Conservation (phyloP, 768 basidiomycete genomes). For the Paxillus involutus region DNA sequence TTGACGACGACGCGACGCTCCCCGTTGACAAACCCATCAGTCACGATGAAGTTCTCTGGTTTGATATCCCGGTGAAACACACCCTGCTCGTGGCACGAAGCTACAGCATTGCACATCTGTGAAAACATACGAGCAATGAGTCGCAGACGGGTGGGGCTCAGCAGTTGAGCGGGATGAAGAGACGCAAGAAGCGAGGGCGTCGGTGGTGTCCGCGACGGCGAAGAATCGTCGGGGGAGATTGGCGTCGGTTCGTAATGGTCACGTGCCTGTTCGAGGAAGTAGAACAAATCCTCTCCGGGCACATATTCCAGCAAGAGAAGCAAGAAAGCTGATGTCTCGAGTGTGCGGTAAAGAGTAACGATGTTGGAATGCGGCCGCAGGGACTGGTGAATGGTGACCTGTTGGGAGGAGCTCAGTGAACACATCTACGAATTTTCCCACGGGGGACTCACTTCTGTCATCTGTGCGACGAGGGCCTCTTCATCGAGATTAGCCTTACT, state of each 20-base stretch:
- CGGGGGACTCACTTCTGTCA: slow-evolving; percentile 70
- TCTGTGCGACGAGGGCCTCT: slow-evolving; percentile 84
- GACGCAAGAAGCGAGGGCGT: slow-evolving; percentile 91
- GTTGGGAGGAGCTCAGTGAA: slow-evolving; percentile 10
- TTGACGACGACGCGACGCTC: slow-evolving; percentile 95
- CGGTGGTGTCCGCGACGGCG: slow-evolving; percentile 74
- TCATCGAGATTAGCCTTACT: slow-evolving; percentile 92
- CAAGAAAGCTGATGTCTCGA: slow-evolving; percentile 89
- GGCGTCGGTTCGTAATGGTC: slow-evolving; percentile 72
- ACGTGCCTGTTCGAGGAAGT: slow-evolving; percentile 95
- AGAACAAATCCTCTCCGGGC: slow-evolving; percentile 96
- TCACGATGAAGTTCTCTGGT: slow-evolving; percentile 97
- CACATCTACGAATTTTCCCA: slow-evolving; percentile 6
- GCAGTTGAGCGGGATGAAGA: slow-evolving; percentile 73
- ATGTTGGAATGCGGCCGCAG: slow-evolving; percentile 89
- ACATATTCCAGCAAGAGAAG: slow-evolving; percentile 94
- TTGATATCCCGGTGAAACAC: slow-evolving; percentile 99
- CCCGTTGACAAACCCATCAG: slow-evolving; percentile 66
- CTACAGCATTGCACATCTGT: slow-evolving; percentile 99
- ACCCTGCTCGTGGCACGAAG: slow-evolving; percentile 85
- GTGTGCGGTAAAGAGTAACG: slow-evolving; percentile 89
- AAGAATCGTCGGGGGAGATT: slow-evolving; percentile 15
- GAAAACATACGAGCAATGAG: slow-evolving; percentile 97
- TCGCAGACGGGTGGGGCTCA: slow-evolving; percentile 84
- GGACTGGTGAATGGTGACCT: slow-evolving; percentile 95